Evolutionary conservation across 2,329 filamentous ascomycete species (phyloP).

Genomic region (Cladosporium cucumerinum): DNA sequence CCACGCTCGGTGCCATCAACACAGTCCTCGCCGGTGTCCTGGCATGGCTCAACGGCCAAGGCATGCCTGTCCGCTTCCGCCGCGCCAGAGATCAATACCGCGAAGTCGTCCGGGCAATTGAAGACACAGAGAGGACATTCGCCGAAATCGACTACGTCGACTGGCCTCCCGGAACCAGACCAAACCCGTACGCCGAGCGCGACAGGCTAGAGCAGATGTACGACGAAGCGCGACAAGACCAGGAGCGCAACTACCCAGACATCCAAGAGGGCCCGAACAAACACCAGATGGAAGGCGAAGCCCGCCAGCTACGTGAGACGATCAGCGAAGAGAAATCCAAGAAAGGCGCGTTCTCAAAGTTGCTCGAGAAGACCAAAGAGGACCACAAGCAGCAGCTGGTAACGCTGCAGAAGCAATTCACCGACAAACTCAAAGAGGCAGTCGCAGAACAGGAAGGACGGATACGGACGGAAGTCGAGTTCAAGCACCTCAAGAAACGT

Average conservation of each 20-base stretch:
- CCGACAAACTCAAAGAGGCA: not conserved
- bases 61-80: constrained; percentile 19
- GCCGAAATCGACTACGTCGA: constrained; percentile 15
- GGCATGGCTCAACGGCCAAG: constrained; percentile 22
- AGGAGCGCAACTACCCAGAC: constrained; percentile 19
- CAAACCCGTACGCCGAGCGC: constrained; percentile 16
- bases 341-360: constrained; percentile 5
- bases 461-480: constrained; percentile 7
- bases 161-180: constrained; percentile 5
- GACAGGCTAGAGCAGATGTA: constrained; percentile 17
- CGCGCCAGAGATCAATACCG: constrained; percentile 18
- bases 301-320: constrained; percentile 7
- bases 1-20: constrained; percentile 19
- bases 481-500: constrained; percentile 6
- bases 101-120: constrained; percentile 18
- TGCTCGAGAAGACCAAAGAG: constrained; percentile 12
- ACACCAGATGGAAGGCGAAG: constrained; percentile 14
- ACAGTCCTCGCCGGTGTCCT: constrained; percentile 19
- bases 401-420: constrained; percentile 5
- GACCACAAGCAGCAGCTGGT: constrained; percentile 8
- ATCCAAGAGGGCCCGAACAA: constrained; percentile 13
- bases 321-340: constrained; percentile 17
- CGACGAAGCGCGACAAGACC: constrained; percentile 16
- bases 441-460: not conserved
- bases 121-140: constrained; percentile 18